Percentiles rank a stretch among this genome's conserved stretches.
Conservation (phyloP, 2,329 filamentous ascomycete genomes). For the Fusarium hostae region DNA sequence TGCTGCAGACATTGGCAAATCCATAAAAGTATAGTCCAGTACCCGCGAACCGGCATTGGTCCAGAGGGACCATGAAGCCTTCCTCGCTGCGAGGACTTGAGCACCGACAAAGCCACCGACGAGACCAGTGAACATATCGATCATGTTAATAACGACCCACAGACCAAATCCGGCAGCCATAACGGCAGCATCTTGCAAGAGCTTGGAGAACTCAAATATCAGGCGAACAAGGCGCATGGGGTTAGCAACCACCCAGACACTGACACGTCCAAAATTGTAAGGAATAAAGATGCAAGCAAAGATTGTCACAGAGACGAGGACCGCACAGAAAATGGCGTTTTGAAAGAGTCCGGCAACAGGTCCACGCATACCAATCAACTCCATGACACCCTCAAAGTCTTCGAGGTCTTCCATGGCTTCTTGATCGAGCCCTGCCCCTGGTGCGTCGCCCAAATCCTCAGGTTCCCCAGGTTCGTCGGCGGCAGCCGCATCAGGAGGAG, state of each 20-base stretch:
- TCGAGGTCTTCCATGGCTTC: constrained; percentile 87
- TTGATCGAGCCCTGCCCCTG: constrained; percentile 75
- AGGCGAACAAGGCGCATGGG: constrained; percentile 80
- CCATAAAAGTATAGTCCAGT: constrained; percentile 60
- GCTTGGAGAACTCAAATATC: constrained; percentile 78
- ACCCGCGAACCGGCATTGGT: constrained; percentile 59
- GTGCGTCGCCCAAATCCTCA: constrained; percentile 71
- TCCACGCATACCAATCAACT: constrained; percentile 95
- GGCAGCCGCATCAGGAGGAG: constrained; percentile 41
- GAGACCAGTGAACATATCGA: constrained; percentile 52
- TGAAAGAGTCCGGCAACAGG: constrained; percentile 90
- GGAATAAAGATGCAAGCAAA: constrained; percentile 88
- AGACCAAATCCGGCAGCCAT: constrained; percentile 68
- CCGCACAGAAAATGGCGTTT: constrained; percentile 92
- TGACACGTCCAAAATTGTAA: constrained; percentile 89
- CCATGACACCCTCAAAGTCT: constrained; percentile 95
- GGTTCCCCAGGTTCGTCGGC: constrained; percentile 41
- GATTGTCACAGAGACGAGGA: constrained; percentile 88
- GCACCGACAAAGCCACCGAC: constrained; percentile 47
- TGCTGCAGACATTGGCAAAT: constrained; percentile 63
- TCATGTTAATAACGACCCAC: constrained; percentile 54
- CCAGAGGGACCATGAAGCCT: constrained; percentile 57
- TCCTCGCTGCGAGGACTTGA: constrained; percentile 49
- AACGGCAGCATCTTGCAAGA: constrained; percentile 81
- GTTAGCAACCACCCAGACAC: constrained; percentile 81